Conservation (phyloP, 495 filamentous ascomycete genomes). For the Cairneyella variabilis region DNA sequence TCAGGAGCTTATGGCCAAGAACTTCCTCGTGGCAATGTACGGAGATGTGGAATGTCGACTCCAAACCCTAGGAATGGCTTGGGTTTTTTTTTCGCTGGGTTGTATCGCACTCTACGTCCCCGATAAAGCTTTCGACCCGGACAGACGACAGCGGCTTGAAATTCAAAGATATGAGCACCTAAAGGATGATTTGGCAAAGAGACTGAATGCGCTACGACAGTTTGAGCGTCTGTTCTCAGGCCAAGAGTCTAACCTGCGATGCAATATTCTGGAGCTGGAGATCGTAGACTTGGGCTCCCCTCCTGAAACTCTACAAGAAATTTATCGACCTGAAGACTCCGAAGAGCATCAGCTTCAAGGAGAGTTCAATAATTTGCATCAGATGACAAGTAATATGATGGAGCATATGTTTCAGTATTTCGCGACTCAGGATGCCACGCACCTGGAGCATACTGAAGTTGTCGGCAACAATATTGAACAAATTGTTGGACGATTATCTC, state of each 20-base stretch:
- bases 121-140: constrained; percentile 81
- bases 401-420: constrained; percentile 23
- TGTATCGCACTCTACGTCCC: constrained; percentile 79
- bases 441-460: constrained; percentile 45
- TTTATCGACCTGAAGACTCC: constrained; percentile 66
- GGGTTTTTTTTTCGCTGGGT: constrained; percentile 61
- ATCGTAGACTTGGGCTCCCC: constrained; percentile 59
- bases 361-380: constrained; percentile 75
- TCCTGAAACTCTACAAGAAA: constrained; percentile 42
- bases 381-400: constrained; percentile 51
- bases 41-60: background rate
- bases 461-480: constrained; percentile 69
- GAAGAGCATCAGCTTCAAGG: constrained; percentile 70
- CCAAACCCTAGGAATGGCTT: constrained; percentile 46
- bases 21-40: constrained; percentile 31
- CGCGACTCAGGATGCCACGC: constrained; percentile 1
- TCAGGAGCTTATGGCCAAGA: constrained; percentile 29
- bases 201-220: constrained; percentile 54
- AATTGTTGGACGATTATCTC: constrained; percentile 60
- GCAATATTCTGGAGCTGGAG: constrained; percentile 54
- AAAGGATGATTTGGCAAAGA: constrained; percentile 46
- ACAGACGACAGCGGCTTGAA: constrained; percentile 69
- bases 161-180: constrained; percentile 59
- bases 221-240: constrained; percentile 70
- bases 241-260: constrained; percentile 57